Evolutionary conservation across 176 grass and related monocot genomes (phyloP).

Genomic region (Ensete glaucum): DNA sequence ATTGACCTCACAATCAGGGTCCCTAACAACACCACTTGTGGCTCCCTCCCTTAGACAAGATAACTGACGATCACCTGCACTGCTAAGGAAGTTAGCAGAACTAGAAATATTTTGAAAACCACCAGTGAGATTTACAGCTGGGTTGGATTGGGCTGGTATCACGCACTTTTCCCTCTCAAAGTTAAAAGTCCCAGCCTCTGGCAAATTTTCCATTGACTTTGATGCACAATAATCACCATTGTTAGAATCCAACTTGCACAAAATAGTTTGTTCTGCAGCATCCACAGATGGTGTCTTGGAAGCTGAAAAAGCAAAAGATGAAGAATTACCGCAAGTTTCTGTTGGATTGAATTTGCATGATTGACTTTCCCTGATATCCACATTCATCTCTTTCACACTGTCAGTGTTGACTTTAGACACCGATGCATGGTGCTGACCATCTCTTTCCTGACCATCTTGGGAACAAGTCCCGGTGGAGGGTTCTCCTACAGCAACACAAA

Average conservation of each 20-base stretch:
- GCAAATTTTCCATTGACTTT: slow-evolving; percentile 11
- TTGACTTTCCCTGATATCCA: background rate
- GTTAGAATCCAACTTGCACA: slow-evolving; percentile 3
- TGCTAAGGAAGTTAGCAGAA: slow-evolving; percentile 22
- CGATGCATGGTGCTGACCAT: background rate
- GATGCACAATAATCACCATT: background rate
- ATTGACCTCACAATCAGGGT: slow-evolving; percentile 23
- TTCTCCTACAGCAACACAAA: background rate
- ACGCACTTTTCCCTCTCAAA: background rate
- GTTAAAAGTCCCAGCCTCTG: background rate
- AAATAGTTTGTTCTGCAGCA: background rate
- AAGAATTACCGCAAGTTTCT: background rate
- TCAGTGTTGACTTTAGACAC: background rate
- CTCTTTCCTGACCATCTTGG: background rate
- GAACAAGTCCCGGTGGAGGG: slow-evolving; percentile 12
- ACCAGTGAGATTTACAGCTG: slow-evolving; percentile 15
- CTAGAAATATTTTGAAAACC: slow-evolving; percentile 26
- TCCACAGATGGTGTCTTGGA: background rate
- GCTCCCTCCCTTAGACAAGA: slow-evolving; percentile 19
- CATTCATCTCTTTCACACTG: slow-evolving; percentile 1
- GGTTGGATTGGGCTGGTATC: slow-evolving; percentile 6
- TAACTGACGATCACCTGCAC: slow-evolving; percentile 33
- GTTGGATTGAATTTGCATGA: background rate
- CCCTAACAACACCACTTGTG: slow-evolving; percentile 14
- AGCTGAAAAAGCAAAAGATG: background rate